Evolutionary conservation across 768 basidiomycete species (phyloP).

Genomic region (Phlebiopsis gigantea): DNA sequence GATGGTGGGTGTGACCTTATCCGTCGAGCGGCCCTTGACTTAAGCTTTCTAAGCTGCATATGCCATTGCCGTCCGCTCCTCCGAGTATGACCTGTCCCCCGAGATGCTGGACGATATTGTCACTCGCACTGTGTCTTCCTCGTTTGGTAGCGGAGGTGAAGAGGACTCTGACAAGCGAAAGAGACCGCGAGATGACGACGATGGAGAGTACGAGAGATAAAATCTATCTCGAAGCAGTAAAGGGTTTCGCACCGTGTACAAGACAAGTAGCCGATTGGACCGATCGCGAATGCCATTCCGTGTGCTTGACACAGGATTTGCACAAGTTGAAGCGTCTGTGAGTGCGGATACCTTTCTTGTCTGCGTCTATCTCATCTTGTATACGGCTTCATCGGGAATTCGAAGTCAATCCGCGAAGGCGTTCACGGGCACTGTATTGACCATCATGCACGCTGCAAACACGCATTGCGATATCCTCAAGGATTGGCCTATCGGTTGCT

Average conservation of each 20-base stretch:
- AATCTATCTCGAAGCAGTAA: not conserved
- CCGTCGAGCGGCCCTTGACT: not conserved
- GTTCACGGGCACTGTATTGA: not conserved
- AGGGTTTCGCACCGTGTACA: not conserved
- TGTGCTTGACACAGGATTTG: not conserved
- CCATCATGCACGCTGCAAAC: not conserved
- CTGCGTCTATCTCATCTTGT: constrained; percentile 4
- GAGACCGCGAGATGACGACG: constrained; percentile 13
- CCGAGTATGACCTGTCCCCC: constrained; percentile 65
- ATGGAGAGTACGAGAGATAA: constrained; percentile 12
- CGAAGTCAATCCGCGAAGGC: not conserved
- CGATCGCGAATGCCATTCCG: not conserved
- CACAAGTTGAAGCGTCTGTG: not conserved
- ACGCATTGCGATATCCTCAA: not conserved
- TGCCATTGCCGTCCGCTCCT: constrained; percentile 64
- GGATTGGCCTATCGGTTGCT: not conserved
- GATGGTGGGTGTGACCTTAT: constrained; percentile 52
- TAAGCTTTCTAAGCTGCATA: constrained; percentile 50
- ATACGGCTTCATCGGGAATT: not conserved
- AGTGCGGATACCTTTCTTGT: not conserved
- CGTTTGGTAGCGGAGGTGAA: not conserved
- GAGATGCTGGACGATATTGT: constrained; percentile 70
- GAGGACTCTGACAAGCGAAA: constrained; percentile 14
- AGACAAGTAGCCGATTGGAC: not conserved
- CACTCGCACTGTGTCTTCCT: constrained; percentile 24